These are phyloP conservation scores for Exserohilum turcica DNA, from an alignment of 2,329 filamentous ascomycete genomes.

Conservation along the genomic window DNA sequence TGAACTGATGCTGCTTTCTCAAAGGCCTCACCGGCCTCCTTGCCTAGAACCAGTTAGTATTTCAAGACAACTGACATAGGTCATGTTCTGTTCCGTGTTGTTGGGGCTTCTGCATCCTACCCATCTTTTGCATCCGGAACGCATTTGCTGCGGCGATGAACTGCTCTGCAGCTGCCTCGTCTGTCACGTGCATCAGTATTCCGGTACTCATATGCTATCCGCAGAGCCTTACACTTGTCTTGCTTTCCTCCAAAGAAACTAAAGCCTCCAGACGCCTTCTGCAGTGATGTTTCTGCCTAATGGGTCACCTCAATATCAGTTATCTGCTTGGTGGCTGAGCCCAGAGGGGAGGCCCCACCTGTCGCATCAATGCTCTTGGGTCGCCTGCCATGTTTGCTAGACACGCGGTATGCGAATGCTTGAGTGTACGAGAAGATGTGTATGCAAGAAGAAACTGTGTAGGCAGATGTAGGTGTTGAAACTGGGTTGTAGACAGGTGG, in stretches of 20 bases:
- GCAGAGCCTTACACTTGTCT: constrained; percentile 67
- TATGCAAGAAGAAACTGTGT: constrained; percentile 7
- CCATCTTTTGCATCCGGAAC: constrained; percentile 84
- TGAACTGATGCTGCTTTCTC: constrained; percentile 84
- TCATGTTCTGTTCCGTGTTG: background rate
- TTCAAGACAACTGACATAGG: background rate
- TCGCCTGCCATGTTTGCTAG: constrained; percentile 44
- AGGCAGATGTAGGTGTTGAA: constrained; percentile 16
- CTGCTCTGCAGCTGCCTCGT: constrained; percentile 83
- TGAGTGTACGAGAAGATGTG: background rate
- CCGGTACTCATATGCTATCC: background rate
- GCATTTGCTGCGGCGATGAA: constrained; percentile 90
- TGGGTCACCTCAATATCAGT: constrained; percentile 33
- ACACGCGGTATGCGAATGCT: constrained; percentile 1
- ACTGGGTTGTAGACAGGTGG: constrained; percentile 41
- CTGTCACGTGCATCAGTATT: constrained; percentile 36
- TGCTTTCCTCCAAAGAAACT: constrained; percentile 84
- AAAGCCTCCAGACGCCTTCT: constrained; percentile 78
- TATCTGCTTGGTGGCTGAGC: constrained; percentile 38
- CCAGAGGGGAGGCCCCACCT: constrained; percentile 40
- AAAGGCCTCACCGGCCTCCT: constrained; percentile 85
- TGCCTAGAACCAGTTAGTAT: constrained; percentile 59
- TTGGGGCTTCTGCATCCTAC: constrained; percentile 54
- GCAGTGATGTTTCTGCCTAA: constrained; percentile 84
- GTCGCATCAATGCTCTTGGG: constrained; percentile 45